Evolutionary conservation across 164 flowering plant species (phyloP).

Genomic region (Umbellularia californica): DNA sequence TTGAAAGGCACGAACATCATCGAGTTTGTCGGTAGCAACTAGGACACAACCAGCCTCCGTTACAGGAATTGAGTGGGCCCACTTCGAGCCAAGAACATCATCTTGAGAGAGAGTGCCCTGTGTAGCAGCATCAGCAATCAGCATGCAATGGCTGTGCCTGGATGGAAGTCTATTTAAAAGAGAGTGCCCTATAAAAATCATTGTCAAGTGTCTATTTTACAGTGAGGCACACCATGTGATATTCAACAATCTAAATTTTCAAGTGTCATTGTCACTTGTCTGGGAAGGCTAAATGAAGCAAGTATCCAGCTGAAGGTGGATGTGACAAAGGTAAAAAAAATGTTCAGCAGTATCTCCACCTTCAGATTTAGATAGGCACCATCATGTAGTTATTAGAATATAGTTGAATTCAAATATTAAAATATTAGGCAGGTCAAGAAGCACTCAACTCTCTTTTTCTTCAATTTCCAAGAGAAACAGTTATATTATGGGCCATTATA

Average conservation of each 20-base stretch:
- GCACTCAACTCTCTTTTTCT: too few relatives aligned
- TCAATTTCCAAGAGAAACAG: too few relatives aligned
- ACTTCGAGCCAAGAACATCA: slow-evolving; percentile 60
- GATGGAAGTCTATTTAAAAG: neutral
- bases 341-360: too few relatives aligned
- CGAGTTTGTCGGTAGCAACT: slow-evolving; percentile 91
- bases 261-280: neutral
- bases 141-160: slow-evolving; percentile 47
- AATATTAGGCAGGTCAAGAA: too few relatives aligned
- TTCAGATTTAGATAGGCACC: too few relatives aligned
- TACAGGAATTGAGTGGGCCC: slow-evolving; percentile 94
- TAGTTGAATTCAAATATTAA: too few relatives aligned
- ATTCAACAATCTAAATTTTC: neutral
- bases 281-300: neutral
- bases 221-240: neutral
- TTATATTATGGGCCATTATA: too few relatives aligned
- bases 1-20: slow-evolving; percentile 66
- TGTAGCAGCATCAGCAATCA: slow-evolving; percentile 15
- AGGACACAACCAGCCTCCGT: slow-evolving; percentile 90
- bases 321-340: too few relatives aligned
- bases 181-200: neutral
- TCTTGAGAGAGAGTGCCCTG: slow-evolving; percentile 28
- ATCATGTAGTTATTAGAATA: too few relatives aligned
- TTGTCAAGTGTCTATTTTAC: neutral
- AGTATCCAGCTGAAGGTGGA: too few relatives aligned